Percentiles rank a stretch among this genome's conserved stretches.
These are phyloP conservation scores for Ustilago loliicola DNA, from an alignment of 1,284 basidiomycete species.

Conservation along the genomic window DNA sequence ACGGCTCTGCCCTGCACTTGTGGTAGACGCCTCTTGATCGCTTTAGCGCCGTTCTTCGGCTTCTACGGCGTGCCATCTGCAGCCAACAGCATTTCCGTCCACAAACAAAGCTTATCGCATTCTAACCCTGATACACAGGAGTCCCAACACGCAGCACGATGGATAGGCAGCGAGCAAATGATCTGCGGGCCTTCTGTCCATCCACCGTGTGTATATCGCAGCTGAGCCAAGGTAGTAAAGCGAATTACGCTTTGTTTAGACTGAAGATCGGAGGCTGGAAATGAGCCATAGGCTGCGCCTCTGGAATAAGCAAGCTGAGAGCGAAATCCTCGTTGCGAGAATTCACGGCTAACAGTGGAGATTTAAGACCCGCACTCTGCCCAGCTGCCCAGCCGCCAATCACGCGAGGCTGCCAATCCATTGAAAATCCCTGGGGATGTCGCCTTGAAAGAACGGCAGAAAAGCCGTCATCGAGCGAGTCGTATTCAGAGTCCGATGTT, in stretches of 20 bases:
- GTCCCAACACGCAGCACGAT: background rate
- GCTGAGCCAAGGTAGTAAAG: background rate
- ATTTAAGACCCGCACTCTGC: slow-evolving; percentile 19
- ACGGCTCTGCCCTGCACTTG: background rate
- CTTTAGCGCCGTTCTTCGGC: slow-evolving; percentile 2
- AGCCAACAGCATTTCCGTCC: background rate
- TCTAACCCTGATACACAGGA: background rate
- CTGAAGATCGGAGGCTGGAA: slow-evolving; percentile 6
- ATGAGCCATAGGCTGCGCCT: slow-evolving; percentile 16
- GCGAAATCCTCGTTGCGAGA: slow-evolving; percentile 3
- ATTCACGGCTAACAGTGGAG: slow-evolving; percentile 11
- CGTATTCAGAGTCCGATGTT: slow-evolving; percentile 2
- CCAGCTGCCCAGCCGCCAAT: slow-evolving; percentile 5
- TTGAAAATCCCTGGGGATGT: background rate
- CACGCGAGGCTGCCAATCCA: slow-evolving; percentile 1
- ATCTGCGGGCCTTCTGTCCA: background rate
- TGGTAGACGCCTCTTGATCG: background rate
- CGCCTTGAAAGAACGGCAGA: background rate
- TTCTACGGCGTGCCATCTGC: slow-evolving; percentile 6
- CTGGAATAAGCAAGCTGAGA: slow-evolving; percentile 7
- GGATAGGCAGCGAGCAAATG: background rate
- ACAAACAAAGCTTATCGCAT: slow-evolving; percentile 1
- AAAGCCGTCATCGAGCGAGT: slow-evolving; percentile 13
- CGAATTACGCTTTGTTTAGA: slow-evolving; percentile 10
- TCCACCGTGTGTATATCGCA: background rate